Conservation (phyloP, 2,329 filamentous ascomycete genomes). For the Fusarium algeriense region DNA sequence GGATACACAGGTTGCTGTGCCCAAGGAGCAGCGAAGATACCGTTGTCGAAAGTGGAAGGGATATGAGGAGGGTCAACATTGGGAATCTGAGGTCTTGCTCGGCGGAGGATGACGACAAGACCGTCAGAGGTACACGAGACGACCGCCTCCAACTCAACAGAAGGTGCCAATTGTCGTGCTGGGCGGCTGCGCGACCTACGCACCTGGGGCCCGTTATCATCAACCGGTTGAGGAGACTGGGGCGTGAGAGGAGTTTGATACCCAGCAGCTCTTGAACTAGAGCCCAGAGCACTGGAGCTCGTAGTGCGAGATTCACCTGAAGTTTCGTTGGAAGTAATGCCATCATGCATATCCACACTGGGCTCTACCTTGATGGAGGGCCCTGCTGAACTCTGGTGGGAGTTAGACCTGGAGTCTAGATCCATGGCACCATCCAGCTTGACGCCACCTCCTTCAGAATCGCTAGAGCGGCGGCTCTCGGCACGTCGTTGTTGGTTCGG, state of each 20-base stretch:
- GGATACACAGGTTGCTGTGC: conserved; percentile 73
- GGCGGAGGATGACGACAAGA: conserved; percentile 82
- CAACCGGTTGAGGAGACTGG: conserved; percentile 13
- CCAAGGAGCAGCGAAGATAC: conserved; percentile 86
- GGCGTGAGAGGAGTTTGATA: conserved; percentile 40
- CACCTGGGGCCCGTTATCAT: conserved; percentile 5
- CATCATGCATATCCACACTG: conserved; percentile 42
- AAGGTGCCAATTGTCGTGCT: conserved; percentile 50
- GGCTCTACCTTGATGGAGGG: conserved; percentile 55
- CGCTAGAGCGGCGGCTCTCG: conserved; percentile 52
- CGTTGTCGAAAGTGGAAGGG: conserved; percentile 65
- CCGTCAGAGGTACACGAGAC: conserved; percentile 92
- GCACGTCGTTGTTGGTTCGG: conserved; percentile 15
- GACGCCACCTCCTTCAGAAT: conserved; percentile 61
- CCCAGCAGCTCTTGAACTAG: conserved; percentile 5
- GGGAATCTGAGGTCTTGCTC: conserved; percentile 78
- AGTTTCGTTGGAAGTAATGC: conserved; percentile 8
- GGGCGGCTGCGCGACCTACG: conserved; percentile 10
- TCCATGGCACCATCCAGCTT: conserved; percentile 59
- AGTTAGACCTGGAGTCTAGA: conserved; percentile 49
- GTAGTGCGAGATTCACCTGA: conserved; percentile 29
- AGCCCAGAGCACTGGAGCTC: conserved; percentile 23
- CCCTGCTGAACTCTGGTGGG: conserved; percentile 40
- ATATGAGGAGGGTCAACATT: conserved; percentile 62
- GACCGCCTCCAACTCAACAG: conserved; percentile 86